Evolutionary conservation across 148 eudicot genomes (phyloP), one percentile per base, ranked within the genome.

Genomic region (Rhododendron simsii): DNA sequence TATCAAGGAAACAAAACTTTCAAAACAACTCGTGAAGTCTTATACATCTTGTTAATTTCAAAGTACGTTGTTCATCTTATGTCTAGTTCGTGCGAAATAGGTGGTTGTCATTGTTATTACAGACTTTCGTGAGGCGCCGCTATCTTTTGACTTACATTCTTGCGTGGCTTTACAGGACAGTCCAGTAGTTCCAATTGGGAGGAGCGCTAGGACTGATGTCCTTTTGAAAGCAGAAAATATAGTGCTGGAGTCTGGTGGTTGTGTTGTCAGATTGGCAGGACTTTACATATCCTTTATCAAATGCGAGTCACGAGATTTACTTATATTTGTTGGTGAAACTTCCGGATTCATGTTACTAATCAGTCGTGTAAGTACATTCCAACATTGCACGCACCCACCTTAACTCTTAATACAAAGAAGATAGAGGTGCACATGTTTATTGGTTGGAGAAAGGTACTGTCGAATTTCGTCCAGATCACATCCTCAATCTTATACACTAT

Each of bases 401-500:
- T 90, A 89, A 94, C 94, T 91, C 28, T 81, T 75, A 78, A 83
- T 81, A 96, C 99, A 94, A 93, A 91, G 95, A 87, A 81, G 98
- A 95, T 89, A 93, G 93, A 90, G 99, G 99, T 73, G 93, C 98
- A 53, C 99, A 95, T 88, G 75, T 86, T 14, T 95, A 91, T 89
- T 96, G 98, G 98, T 91, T 96, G 92, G 85, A 86, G 78, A 93
- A 95, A 87, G 96, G 96, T 63, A 91, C 85, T 48, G 86, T 88
- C 80, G 99, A 96, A 55, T 81, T 88, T 85, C 95, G 94, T 41
- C 99, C 99, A 33, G 98, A 94, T 91, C 98, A 96, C 89, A 83
- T 96, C 80, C 91, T 94, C 81, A 96, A 96, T 92, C 95, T 93
- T 57, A 92, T 96, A 90, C 98, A 95, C 87, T 95, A 96, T 86